Evolutionary conservation across 805 yeast species (phyloP).

Genomic region (Pichia rugopelliculosa): DNA sequence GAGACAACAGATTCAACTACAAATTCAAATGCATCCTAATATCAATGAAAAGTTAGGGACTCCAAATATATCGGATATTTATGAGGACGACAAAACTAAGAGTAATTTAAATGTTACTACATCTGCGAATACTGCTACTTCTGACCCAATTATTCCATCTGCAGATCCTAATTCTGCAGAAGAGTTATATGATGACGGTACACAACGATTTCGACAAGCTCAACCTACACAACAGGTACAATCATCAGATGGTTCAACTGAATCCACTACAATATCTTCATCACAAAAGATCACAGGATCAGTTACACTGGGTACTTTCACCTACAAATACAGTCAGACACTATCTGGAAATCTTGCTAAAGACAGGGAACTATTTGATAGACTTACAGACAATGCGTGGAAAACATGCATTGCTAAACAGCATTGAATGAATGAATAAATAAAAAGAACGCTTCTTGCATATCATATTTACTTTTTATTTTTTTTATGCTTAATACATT

Average conservation of each 20-base stretch:
- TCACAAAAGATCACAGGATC: conserved; percentile 14
- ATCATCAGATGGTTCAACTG: background rate
- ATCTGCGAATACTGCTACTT: background rate
- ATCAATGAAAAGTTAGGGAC: background rate
- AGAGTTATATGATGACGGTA: conserved; percentile 9
- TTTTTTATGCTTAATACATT: background rate
- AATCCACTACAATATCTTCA: background rate
- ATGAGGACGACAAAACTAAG: conserved; percentile 8
- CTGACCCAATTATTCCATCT: background rate
- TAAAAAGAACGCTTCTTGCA: no score
- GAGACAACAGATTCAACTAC: conserved; percentile 2
- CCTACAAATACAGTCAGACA: conserved; percentile 16
- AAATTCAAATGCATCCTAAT: conserved; percentile 3
- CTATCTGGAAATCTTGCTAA: conserved; percentile 8
- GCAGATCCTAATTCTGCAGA: background rate
- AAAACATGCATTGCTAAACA: conserved; percentile 11
- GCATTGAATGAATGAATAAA: background rate
- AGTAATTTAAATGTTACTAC: conserved; percentile 16
- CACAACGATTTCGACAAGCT: background rate
- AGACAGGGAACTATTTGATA: conserved; percentile 16
- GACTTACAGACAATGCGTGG: conserved; percentile 19
- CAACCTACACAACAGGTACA: background rate
- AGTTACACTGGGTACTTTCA: conserved; percentile 15
- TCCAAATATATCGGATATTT: conserved; percentile 8
- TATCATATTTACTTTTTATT: background rate